Evolutionary conservation across 2,329 filamentous ascomycete species (phyloP).

Genomic region (Truncatella angustata): DNA sequence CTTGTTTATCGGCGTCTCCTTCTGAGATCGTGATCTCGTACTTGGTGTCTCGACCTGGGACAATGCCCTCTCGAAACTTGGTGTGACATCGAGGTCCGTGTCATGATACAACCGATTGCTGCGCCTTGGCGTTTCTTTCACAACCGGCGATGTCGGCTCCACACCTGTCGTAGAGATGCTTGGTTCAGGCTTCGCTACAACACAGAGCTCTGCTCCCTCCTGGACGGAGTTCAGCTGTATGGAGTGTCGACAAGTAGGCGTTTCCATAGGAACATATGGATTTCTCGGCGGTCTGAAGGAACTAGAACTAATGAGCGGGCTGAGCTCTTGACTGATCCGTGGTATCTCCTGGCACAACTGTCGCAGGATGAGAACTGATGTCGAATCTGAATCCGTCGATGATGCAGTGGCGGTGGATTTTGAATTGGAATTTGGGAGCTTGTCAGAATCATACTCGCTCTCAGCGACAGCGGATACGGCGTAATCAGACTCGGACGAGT

Average conservation of each 20-base stretch:
- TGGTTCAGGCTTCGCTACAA: neutral
- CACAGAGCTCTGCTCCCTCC: neutral
- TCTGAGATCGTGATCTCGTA: neutral
- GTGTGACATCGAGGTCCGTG: slow-evolving; percentile 8
- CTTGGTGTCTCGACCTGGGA: slow-evolving; percentile 10
- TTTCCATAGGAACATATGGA: neutral
- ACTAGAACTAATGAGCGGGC: slow-evolving; percentile 20
- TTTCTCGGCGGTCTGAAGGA: slow-evolving; percentile 13
- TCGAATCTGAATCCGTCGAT: slow-evolving; percentile 17
- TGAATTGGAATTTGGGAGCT: neutral
- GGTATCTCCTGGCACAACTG: slow-evolving; percentile 17
- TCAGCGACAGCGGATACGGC: neutral
- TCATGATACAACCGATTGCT: neutral
- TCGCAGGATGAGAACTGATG: slow-evolving; percentile 19
- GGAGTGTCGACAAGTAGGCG: neutral
- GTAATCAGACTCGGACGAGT: neutral
- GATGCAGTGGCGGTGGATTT: slow-evolving; percentile 1
- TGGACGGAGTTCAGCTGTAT: neutral
- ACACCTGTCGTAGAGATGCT: neutral
- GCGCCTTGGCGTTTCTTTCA: neutral
- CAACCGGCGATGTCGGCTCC: neutral
- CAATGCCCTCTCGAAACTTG: slow-evolving; percentile 6
- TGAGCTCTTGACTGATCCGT: slow-evolving; percentile 22
- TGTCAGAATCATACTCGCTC: neutral
- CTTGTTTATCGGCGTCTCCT: neutral